Conservation (phyloP, 1,284 basidiomycete species). For the Rhodofomes roseus region DNA sequence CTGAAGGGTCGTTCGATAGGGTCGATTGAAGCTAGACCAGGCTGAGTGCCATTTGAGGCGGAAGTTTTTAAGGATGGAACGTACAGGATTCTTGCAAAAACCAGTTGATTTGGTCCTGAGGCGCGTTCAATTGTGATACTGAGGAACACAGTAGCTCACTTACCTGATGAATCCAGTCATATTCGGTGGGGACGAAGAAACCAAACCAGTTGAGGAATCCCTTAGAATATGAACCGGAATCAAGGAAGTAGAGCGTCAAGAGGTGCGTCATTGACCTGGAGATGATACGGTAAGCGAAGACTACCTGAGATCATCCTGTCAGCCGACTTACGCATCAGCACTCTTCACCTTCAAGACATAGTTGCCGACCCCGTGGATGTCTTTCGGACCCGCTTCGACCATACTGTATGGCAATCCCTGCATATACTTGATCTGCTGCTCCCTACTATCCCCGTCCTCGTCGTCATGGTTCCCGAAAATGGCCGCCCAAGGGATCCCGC, state of each 20-base stretch:
- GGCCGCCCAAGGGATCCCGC: slow-evolving; percentile 83
- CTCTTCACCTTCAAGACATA: slow-evolving; percentile 77
- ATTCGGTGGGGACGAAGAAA: slow-evolving; percentile 60
- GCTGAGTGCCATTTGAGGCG: neutral
- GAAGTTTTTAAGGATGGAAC: slow-evolving; percentile 7
- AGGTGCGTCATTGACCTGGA: slow-evolving; percentile 80
- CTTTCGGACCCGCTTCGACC: slow-evolving; percentile 73
- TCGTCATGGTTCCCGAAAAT: slow-evolving; percentile 93
- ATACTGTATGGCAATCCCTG: slow-evolving; percentile 83
- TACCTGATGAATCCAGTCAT: slow-evolving; percentile 78
- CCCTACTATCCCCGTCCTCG: slow-evolving; percentile 61
- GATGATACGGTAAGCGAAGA: neutral
- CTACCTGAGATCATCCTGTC: neutral
- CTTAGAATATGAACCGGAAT: slow-evolving; percentile 78
- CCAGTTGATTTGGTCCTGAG: slow-evolving; percentile 80
- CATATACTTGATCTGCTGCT: slow-evolving; percentile 70
- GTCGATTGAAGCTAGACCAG: slow-evolving; percentile 39
- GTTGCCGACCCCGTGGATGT: slow-evolving; percentile 84
- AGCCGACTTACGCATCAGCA: slow-evolving; percentile 63
- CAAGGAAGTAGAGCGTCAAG: slow-evolving; percentile 89
- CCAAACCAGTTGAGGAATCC: slow-evolving; percentile 58
- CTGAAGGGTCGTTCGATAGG: slow-evolving; percentile 78
- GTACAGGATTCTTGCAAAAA: slow-evolving; percentile 74
- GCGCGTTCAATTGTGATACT: neutral
- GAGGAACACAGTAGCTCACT: slow-evolving; percentile 3